A percentile compares a stretch with the other conserved stretches of the same genome.
Evolutionary conservation across 306 rosid species (phyloP).

Genomic region (Quercus robur): DNA sequence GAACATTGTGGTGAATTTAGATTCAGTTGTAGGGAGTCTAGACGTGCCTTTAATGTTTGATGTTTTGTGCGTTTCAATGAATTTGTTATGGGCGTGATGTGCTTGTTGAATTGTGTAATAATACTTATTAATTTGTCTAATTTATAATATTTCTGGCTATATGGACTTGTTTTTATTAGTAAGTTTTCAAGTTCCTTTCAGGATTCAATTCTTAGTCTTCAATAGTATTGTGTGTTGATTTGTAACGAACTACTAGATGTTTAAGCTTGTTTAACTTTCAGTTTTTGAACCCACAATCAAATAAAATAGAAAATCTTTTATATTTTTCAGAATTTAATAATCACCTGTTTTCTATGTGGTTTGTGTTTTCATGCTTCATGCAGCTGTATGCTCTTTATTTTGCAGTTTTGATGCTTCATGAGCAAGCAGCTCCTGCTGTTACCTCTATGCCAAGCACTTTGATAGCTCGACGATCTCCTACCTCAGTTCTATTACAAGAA

Average conservation of each 20-base stretch:
- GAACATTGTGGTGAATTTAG: background rate
- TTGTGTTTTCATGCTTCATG: constrained; percentile 1
- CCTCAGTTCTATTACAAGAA: constrained; percentile 76
- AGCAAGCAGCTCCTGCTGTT: constrained; percentile 52
- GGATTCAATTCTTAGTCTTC: background rate
- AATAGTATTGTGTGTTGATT: background rate
- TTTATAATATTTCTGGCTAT: background rate
- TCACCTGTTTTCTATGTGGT: background rate
- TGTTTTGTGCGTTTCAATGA: background rate
- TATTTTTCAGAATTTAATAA: background rate
- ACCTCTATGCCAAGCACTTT: constrained; percentile 40
- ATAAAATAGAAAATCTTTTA: background rate
- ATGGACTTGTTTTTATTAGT: background rate
- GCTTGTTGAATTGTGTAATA: background rate
- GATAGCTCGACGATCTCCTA: constrained; percentile 54
- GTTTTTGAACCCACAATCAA: background rate
- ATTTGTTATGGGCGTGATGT: background rate
- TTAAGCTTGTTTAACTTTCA: background rate
- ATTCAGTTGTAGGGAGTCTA: background rate
- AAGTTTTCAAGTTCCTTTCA: background rate
- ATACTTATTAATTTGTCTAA: background rate
- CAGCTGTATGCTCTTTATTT: constrained; percentile 15
- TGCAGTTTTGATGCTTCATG: constrained; percentile 59
- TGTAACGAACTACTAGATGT: background rate
- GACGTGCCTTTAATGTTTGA: background rate